These are phyloP conservation scores for Chlorella sorokiniana DNA, from an alignment of 139 green algal species.

Conservation along the genomic window DNA sequence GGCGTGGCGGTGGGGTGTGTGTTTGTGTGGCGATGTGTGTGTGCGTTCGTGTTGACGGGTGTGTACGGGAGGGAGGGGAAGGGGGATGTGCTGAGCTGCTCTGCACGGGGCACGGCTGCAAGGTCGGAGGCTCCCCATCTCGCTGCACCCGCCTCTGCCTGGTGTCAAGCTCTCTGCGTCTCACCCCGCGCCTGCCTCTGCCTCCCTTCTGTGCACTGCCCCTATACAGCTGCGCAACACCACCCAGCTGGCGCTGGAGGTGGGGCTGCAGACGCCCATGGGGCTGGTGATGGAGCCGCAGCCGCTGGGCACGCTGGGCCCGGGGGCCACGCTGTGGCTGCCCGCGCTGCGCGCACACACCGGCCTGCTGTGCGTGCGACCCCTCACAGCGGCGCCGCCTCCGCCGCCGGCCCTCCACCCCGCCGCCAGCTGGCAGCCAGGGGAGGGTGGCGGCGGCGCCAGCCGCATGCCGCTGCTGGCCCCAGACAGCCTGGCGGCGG, in stretches of 20 bases:
- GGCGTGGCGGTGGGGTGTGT: no score
- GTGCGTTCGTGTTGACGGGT: no score
- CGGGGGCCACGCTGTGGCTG: conserved; percentile 53
- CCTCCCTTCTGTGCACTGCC: background rate
- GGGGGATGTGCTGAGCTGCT: no score
- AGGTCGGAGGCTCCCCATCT: no score
- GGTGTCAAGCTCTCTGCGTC: background rate
- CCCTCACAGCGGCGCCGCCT: background rate
- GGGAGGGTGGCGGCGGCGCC: background rate
- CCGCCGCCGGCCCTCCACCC: background rate
- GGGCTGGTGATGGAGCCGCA: conserved; percentile 21
- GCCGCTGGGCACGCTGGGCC: conserved; percentile 40
- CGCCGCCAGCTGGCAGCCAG: conserved; percentile 17
- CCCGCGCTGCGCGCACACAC: conserved; percentile 32
- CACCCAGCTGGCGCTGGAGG: conserved; percentile 42
- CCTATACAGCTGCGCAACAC: conserved; percentile 55
- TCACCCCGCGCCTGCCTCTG: background rate
- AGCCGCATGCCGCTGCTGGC: conserved; percentile 19
- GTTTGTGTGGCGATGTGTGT: no score
- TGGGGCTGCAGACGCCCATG: conserved; percentile 37
- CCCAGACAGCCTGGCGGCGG: conserved; percentile 17
- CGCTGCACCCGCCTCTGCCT: no score
- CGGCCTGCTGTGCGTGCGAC: conserved; percentile 48
- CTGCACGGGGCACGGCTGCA: no score
- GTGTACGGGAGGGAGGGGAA: no score